A percentile compares a stretch with the other conserved stretches of the same genome.
Conservation (phyloP, 441 rosid species). For the Gossypium trilobum region DNA sequence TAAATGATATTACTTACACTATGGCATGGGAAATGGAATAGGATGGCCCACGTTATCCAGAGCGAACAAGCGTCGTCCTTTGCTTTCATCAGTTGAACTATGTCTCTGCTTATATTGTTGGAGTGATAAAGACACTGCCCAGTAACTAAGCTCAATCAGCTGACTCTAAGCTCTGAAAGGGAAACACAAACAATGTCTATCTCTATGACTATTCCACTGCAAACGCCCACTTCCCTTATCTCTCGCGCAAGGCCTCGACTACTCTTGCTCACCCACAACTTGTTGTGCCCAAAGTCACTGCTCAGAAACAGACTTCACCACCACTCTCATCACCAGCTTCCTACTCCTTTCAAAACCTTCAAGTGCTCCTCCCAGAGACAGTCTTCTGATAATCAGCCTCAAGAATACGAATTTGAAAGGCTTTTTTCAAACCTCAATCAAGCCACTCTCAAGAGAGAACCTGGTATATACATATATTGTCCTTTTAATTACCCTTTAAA, state of each 20-base stretch:
- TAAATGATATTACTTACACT: too few relatives aligned
- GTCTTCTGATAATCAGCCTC: slow-evolving; percentile 22
- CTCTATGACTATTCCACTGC: neutral
- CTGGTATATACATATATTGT: slow-evolving; percentile 34
- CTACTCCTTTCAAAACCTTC: slow-evolving; percentile 13
- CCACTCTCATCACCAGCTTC: neutral
- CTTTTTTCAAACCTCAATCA: slow-evolving; percentile 78
- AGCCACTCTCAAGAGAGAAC: slow-evolving; percentile 66
- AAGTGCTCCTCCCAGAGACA: slow-evolving; percentile 35
- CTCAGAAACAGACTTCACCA: neutral
- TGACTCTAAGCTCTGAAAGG: neutral
- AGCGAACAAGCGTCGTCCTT: neutral
- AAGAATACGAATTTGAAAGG: slow-evolving; percentile 53
- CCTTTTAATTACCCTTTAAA: neutral
- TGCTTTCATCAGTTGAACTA: neutral
- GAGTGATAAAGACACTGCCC: neutral
- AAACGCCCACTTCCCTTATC: neutral
- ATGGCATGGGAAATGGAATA: neutral
- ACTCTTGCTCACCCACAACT: neutral
- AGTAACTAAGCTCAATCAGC: neutral
- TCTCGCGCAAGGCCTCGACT: neutral
- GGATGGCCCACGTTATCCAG: neutral
- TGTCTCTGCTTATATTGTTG: neutral
- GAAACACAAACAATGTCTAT: neutral
- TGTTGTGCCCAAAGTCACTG: neutral